phyloP scores from a whole-genome alignment of 2,329 filamentous ascomycete species.

The Pseudogymnoascus sp. region DNA sequence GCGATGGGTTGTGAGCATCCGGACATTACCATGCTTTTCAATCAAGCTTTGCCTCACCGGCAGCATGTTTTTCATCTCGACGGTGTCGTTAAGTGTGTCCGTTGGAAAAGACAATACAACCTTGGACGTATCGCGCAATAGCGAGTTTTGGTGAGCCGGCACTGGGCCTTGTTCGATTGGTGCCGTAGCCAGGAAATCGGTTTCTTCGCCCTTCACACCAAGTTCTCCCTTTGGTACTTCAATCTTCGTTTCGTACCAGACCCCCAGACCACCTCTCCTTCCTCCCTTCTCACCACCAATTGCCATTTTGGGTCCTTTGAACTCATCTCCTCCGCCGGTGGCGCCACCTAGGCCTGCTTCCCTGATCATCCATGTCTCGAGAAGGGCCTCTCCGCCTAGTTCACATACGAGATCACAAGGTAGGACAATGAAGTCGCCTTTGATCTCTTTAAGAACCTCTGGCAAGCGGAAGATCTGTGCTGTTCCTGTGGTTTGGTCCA shows the following conservation, averaged over 20 bases:
- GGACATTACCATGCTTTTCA: slow-evolving; percentile 63
- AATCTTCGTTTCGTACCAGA: slow-evolving; percentile 80
- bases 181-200: slow-evolving; percentile 79
- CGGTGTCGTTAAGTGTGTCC: slow-evolving; percentile 77
- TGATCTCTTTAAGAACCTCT: slow-evolving; percentile 71
- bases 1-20: slow-evolving; percentile 74
- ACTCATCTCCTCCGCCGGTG: slow-evolving; percentile 41
- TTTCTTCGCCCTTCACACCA: slow-evolving; percentile 80
- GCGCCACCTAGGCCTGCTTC: slow-evolving; percentile 60
- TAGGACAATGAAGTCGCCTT: slow-evolving; percentile 78
- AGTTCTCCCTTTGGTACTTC: slow-evolving; percentile 43
- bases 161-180: slow-evolving; percentile 52
- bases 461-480: slow-evolving; percentile 79
- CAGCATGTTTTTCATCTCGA: slow-evolving; percentile 64
- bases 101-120: slow-evolving; percentile 82
- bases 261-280: slow-evolving; percentile 70
- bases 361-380: slow-evolving; percentile 89
- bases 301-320: slow-evolving; percentile 36
- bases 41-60: slow-evolving; percentile 71
- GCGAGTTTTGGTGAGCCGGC: slow-evolving; percentile 52
- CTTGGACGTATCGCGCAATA: slow-evolving; percentile 63
- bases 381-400: slow-evolving; percentile 68
- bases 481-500: slow-evolving; percentile 80
- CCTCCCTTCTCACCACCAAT: slow-evolving; percentile 47
- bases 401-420: slow-evolving; percentile 94